Evolutionary conservation across 1,284 basidiomycete genomes (phyloP).

Genomic region (Ceratobasidium sp.): DNA sequence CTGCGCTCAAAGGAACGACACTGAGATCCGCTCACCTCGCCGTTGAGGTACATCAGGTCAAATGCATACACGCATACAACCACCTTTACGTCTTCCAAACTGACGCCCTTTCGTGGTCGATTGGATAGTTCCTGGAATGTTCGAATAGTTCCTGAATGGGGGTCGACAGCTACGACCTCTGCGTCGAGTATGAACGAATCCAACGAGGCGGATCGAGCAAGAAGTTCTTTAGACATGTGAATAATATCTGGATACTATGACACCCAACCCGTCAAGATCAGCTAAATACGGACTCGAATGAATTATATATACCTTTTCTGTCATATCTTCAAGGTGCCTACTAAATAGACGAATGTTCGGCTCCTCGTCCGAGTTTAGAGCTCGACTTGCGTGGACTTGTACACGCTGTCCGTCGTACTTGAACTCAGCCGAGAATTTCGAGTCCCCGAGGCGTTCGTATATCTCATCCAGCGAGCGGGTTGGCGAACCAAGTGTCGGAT

Average conservation of each 20-base stretch:
- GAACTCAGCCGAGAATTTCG: slow-evolving; percentile 81
- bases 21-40: slow-evolving; percentile 64
- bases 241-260: slow-evolving; percentile 89
- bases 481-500: slow-evolving; percentile 84
- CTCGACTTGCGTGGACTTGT: slow-evolving; percentile 79
- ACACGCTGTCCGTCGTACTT: slow-evolving; percentile 73
- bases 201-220: slow-evolving; percentile 45
- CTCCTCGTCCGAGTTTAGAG: slow-evolving; percentile 57
- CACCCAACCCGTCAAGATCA: slow-evolving; percentile 41
- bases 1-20: neutral
- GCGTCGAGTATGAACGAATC: slow-evolving; percentile 86
- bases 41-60: slow-evolving; percentile 95
- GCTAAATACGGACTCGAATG: slow-evolving; percentile 44
- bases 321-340: slow-evolving; percentile 93
- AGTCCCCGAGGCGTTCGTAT: slow-evolving; percentile 75
- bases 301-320: slow-evolving; percentile 70
- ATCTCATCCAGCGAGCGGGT: slow-evolving; percentile 88
- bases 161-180: slow-evolving; percentile 85
- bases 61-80: slow-evolving; percentile 96
- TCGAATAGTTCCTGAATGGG: slow-evolving; percentile 72
- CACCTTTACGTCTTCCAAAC: slow-evolving; percentile 95
- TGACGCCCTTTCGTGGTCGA: slow-evolving; percentile 90
- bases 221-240: slow-evolving; percentile 49
- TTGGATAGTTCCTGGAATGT: slow-evolving; percentile 91
- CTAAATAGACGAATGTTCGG: slow-evolving; percentile 82